Evolutionary conservation across 1,139 yeast species (phyloP), one percentile per base, ranked within the genome.

Genomic region (Blastobotrys petasosporus): DNA sequence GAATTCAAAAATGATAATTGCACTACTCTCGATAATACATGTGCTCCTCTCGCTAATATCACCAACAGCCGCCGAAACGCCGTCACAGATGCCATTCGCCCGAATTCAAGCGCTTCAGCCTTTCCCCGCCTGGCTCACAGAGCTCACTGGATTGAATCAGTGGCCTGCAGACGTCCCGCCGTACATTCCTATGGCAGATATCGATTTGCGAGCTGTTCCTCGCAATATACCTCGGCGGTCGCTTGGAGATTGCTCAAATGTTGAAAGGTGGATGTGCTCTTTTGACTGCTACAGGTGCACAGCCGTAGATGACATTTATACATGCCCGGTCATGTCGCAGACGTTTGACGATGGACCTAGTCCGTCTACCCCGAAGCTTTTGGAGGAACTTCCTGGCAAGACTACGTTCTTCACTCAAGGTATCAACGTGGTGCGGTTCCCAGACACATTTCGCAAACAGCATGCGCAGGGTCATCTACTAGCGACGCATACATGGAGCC

Each of bases 271-370:
- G 11, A 71, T 75, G 25, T 88, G 97, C 61, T 83, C 95, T 0
- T 88, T 86, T 68, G 97, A 88, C 62, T 88, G 97, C 63, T 76
- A 73, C 63, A 77, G 82, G 54, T 88, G 97, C 65, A 78, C 81
- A 13, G 76, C 81, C n/a, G 73, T 69, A 37, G 94, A 85, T 63
- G 97, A 88, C 59, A 78, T 85, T 4, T 76, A 71, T 57, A 77
- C 92, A 1, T 88, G 97, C 62, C 77, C 83, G 1, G 47, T 54
- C 7, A 51, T 90, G 40, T 79, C 90, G 0, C 97, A 90, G 65
- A 83, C 95, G 0, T 90, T 90, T 66, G 98, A 90, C 63, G 97
- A 92, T 63, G 97, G 98, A 0, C 98, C 98, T 1, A 77, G 92
- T 0, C 79, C 79, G 0, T 74, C 78, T 17, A 88, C 97, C 0